Conservation (phyloP, 331 rosid species). For the Rhamnella rubrinervis region DNA sequence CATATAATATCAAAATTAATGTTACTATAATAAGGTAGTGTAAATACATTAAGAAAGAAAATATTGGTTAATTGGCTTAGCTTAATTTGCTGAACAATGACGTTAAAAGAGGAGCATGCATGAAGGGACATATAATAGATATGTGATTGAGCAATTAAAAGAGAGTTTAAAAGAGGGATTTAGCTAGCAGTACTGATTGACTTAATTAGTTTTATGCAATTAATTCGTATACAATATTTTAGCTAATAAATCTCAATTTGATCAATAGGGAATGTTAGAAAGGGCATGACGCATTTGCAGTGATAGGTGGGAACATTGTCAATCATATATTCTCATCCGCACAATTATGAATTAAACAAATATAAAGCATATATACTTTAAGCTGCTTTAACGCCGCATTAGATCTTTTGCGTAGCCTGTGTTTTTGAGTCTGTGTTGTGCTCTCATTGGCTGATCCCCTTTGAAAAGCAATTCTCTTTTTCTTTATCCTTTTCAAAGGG, state of each 20-base stretch:
- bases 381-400: constrained; percentile 62
- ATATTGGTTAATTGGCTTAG: too few species aligned
- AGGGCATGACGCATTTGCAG: constrained; percentile 37
- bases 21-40: too few species aligned
- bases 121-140: too few species aligned
- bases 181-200: too few species aligned
- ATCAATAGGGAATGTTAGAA: constrained; percentile 22
- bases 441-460: constrained; percentile 34
- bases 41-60: too few species aligned
- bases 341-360: constrained; percentile 36
- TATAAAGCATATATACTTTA: constrained; percentile 81
- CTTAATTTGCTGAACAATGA: too few species aligned
- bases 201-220: too few species aligned
- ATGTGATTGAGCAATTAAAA: too few species aligned
- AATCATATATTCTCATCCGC: constrained; percentile 37
- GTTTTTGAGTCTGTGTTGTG: constrained; percentile 32
- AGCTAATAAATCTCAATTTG: not conserved
- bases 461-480: constrained; percentile 27
- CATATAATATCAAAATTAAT: too few species aligned
- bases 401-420: constrained; percentile 37
- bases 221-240: too few species aligned
- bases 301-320: constrained; percentile 33
- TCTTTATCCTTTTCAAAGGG: constrained; percentile 15
- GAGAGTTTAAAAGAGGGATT: too few species aligned
- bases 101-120: too few species aligned